A percentile compares a stretch with the other conserved stretches of the same genome.
Conservation (phyloP, 495 filamentous ascomycete genomes). For the Aspergillus sclerotiicarbonarius region DNA sequence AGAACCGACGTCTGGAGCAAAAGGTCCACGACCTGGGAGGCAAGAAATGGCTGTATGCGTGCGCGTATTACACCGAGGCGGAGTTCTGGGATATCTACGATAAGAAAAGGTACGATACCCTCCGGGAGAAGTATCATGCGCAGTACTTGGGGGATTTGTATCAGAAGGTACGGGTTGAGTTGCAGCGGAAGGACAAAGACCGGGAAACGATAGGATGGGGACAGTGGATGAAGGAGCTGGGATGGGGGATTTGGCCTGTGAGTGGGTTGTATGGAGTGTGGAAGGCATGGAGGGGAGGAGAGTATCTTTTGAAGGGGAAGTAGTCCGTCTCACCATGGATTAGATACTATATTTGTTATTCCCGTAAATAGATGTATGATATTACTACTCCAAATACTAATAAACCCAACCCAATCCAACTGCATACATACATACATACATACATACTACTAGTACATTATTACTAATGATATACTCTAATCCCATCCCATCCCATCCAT, state of each 20-base stretch:
- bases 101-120: slow-evolving; percentile 41
- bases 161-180: slow-evolving; percentile 48
- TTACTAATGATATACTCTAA: not conserved
- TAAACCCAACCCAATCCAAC: no score
- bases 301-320: not conserved
- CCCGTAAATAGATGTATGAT: no score
- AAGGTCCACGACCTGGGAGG: slow-evolving; percentile 65
- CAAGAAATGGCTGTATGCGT: slow-evolving; percentile 59
- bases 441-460: no score
- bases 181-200: slow-evolving; percentile 3
- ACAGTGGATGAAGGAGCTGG: not conserved
- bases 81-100: slow-evolving; percentile 59
- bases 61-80: slow-evolving; percentile 51
- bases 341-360: no score
- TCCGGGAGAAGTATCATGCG: slow-evolving; percentile 52
- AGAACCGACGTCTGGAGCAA: slow-evolving; percentile 64
- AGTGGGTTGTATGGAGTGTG: slow-evolving; percentile 1
- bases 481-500: no score
- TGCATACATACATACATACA: no score
- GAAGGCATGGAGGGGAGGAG: not conserved
- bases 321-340: no score
- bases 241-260: not conserved
- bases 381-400: no score
- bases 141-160: slow-evolving; percentile 47
- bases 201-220: slow-evolving; percentile 12